Conservation (phyloP, 1,284 basidiomycete genomes). For the Testicularia cyperi region DNA sequence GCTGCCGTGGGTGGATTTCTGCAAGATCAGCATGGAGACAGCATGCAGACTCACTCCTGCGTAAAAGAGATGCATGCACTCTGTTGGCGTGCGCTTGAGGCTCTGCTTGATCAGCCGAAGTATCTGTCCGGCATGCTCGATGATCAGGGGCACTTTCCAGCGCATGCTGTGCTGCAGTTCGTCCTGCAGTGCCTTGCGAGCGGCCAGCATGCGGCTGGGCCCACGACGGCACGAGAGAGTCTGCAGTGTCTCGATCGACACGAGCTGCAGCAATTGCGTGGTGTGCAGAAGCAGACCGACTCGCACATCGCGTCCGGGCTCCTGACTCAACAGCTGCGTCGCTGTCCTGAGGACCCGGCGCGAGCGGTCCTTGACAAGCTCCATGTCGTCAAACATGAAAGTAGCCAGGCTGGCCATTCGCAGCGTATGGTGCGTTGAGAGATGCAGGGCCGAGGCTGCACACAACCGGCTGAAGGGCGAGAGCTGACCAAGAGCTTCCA, state of each 20-base stretch:
- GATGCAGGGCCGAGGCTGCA: constrained; percentile 6
- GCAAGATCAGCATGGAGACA: constrained; percentile 6
- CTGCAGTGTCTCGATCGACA: constrained; percentile 11
- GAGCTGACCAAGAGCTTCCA: neutral
- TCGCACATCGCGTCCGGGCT: constrained; percentile 5
- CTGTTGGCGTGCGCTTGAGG: constrained; percentile 6
- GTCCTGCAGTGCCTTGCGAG: neutral
- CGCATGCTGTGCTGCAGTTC: constrained; percentile 5
- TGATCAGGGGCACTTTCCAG: constrained; percentile 4
- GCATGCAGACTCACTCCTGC: constrained; percentile 8
- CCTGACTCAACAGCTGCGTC: constrained; percentile 5
- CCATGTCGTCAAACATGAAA: constrained; percentile 9
- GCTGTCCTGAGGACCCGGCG: constrained; percentile 3
- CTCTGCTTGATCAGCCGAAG: constrained; percentile 11
- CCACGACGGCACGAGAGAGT: constrained; percentile 13
- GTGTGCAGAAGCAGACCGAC: constrained; percentile 11
- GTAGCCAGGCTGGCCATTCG: constrained; percentile 11
- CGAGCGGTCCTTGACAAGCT: constrained; percentile 5
- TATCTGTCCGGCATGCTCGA: constrained; percentile 10
- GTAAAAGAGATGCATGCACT: constrained; percentile 16
- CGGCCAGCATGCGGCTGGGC: constrained; percentile 8
- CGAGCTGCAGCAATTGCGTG: constrained; percentile 9
- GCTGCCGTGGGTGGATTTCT: no score
- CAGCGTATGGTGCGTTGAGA: constrained; percentile 13
- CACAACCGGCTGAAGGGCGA: constrained; percentile 12